Evolutionary conservation across 257 asterid genomes (phyloP).

Genomic region (Solanum appendiculatum): DNA sequence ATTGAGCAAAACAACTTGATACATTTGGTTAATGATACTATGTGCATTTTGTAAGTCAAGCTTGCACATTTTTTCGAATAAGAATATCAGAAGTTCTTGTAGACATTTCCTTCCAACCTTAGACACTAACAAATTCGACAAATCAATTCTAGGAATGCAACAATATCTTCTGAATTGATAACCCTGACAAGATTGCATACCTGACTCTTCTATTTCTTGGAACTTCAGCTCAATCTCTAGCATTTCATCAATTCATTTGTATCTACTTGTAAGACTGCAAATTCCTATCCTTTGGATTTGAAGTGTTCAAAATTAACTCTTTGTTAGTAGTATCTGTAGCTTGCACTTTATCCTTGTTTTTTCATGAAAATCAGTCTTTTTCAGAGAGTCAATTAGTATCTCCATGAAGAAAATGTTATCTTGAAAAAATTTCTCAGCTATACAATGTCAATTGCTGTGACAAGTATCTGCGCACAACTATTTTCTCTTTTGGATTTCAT

Average conservation of each 20-base stretch:
- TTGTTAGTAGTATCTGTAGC: background rate
- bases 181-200: background rate
- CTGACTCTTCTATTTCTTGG: background rate
- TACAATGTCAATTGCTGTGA: background rate
- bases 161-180: background rate
- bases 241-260: background rate
- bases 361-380: background rate
- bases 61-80: background rate
- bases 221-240: background rate
- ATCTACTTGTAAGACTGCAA: background rate
- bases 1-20: background rate
- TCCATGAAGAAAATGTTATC: background rate
- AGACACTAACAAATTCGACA: background rate
- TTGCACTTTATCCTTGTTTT: too few species aligned
- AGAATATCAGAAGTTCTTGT: background rate
- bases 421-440: background rate
- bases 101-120: background rate
- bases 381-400: background rate
- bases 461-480: conserved; percentile 2
- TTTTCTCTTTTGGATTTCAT: conserved; percentile 38
- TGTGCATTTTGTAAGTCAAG: background rate
- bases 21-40: background rate
- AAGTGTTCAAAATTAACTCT: background rate
- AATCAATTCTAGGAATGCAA: background rate
- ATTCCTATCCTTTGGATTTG: background rate